Evolutionary conservation across 768 basidiomycete genomes (phyloP).

Genomic region (Tricholoma hemisulphureum): DNA sequence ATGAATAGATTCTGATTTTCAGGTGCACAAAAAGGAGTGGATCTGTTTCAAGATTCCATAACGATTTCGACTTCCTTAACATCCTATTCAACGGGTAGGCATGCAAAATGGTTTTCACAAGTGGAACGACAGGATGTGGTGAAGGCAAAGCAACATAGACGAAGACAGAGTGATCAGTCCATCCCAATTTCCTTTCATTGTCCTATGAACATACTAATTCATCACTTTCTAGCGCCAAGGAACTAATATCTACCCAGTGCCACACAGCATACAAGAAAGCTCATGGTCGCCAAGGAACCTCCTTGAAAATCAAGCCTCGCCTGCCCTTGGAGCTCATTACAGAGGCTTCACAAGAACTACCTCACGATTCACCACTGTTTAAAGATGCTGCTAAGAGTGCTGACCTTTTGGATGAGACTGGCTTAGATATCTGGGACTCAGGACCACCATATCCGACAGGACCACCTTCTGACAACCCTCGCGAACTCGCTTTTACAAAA

Average conservation of each 20-base stretch:
- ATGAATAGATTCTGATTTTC: not conserved
- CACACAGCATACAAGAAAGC: too few species aligned
- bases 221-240: not conserved
- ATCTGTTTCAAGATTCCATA: not conserved
- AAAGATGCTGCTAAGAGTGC: too few species aligned
- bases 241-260: not conserved
- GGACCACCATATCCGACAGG: slow-evolving; percentile 1
- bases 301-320: too few species aligned
- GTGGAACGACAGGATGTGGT: not conserved
- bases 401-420: too few species aligned
- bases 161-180: not conserved
- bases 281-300: too few species aligned
- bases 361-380: too few species aligned
- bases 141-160: not conserved
- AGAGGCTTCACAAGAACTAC: too few species aligned
- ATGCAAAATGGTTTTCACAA: too few species aligned
- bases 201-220: not conserved
- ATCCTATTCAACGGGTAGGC: too few species aligned
- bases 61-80: not conserved
- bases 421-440: slow-evolving; percentile 1
- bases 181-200: not conserved
- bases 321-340: too few species aligned
- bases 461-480: not conserved
- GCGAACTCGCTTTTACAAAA: not conserved
- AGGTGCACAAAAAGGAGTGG: not conserved